Evolutionary conservation across 176 grass and related monocot species (phyloP).

Genomic region (Areca catechu): DNA sequence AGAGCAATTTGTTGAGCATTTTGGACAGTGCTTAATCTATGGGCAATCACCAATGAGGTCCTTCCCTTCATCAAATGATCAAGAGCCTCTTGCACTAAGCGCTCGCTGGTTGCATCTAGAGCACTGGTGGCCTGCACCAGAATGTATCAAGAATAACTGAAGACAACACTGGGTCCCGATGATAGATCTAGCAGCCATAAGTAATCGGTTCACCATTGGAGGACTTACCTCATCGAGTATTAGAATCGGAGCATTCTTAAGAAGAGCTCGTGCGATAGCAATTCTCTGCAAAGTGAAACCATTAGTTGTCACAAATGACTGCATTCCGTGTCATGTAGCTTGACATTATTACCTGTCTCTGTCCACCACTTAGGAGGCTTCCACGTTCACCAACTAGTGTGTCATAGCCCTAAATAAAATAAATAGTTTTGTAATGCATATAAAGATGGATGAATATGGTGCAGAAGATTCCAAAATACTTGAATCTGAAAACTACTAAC

Average conservation of each 20-base stretch:
- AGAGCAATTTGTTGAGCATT: constrained; percentile 75
- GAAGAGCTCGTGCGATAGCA: constrained; percentile 81
- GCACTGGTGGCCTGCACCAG: constrained; percentile 76
- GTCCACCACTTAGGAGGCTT: constrained; percentile 23
- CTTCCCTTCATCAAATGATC: constrained; percentile 79
- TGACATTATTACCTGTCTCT: constrained; percentile 67
- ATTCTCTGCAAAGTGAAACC: constrained; percentile 56
- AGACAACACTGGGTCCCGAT: too few species aligned
- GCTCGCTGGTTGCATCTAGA: constrained; percentile 75
- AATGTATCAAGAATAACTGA: neutral
- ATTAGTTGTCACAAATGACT: neutral
- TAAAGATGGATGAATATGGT: neutral
- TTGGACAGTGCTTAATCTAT: constrained; percentile 84
- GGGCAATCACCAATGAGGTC: constrained; percentile 90
- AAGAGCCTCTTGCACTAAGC: constrained; percentile 81
- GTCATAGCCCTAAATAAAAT: constrained; percentile 37
- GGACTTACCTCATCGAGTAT: constrained; percentile 89
- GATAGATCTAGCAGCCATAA: too few species aligned
- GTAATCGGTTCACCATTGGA: neutral
- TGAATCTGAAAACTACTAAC: constrained; percentile 16
- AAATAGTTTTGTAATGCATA: neutral
- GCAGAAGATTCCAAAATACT: neutral
- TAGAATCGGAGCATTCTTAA: constrained; percentile 89
- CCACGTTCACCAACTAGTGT: too few species aligned
- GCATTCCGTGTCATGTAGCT: neutral